A percentile compares a stretch with the other conserved stretches of the same genome.
Evolutionary conservation across 768 basidiomycete genomes (phyloP).

Genomic region (Termitomyces sp.): DNA sequence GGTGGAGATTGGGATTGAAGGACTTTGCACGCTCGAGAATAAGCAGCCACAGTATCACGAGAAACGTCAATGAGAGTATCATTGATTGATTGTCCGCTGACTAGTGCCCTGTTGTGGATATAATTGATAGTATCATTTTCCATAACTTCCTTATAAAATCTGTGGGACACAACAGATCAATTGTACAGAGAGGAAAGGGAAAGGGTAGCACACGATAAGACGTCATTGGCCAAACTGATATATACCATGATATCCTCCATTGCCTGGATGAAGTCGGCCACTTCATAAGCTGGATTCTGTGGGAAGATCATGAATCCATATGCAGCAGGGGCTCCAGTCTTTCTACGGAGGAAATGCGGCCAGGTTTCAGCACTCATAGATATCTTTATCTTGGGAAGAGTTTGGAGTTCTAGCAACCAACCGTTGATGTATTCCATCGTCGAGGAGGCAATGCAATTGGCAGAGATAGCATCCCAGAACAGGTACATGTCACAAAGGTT

Average conservation of each 20-base stretch:
- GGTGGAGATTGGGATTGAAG: neutral
- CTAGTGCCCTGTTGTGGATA: neutral
- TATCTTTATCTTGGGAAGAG: neutral
- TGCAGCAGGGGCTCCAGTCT: conserved; percentile 1
- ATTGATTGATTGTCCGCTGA: neutral
- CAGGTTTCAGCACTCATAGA: neutral
- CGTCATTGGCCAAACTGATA: neutral
- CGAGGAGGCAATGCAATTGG: conserved; percentile 1
- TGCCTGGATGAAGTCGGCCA: neutral
- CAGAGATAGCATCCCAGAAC: neutral
- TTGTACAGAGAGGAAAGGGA: neutral
- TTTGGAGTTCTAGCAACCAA: neutral
- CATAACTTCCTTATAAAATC: neutral
- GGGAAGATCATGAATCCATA: conserved; percentile 4
- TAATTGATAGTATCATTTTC: neutral
- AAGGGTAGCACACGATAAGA: neutral
- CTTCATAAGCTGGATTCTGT: neutral
- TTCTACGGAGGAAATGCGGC: neutral
- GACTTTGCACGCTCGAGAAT: neutral
- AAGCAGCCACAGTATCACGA: neutral
- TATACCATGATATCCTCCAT: neutral
- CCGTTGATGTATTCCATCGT: conserved; percentile 2
- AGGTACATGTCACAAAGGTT: neutral
- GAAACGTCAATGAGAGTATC: neutral
- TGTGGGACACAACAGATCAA: neutral